Evolutionary conservation across 306 rosid species (phyloP).

Genomic region (Vigna hirtella): DNA sequence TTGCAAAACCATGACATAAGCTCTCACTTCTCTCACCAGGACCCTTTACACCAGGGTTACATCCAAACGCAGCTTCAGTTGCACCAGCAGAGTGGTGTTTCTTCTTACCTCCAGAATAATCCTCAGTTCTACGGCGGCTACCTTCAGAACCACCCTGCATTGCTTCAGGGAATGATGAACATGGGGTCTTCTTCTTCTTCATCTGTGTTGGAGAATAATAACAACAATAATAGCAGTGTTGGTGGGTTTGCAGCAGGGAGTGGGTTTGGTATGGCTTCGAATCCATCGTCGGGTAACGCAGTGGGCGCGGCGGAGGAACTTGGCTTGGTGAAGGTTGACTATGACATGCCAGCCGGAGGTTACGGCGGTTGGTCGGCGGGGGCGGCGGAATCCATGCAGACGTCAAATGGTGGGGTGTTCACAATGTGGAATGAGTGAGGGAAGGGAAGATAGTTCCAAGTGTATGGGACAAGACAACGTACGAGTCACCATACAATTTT

Average conservation of each 20-base stretch:
- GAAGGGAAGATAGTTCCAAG: neutral
- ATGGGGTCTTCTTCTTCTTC: slow-evolving; percentile 59
- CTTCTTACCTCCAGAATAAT: slow-evolving; percentile 37
- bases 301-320: slow-evolving; percentile 62
- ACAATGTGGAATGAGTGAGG: slow-evolving; percentile 82
- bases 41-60: slow-evolving; percentile 68
- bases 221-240: slow-evolving; percentile 14
- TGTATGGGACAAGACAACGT: slow-evolving; percentile 29
- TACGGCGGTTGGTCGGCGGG: slow-evolving; percentile 73
- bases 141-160: slow-evolving; percentile 73
- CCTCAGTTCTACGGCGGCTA: slow-evolving; percentile 61
- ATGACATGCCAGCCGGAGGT: slow-evolving; percentile 69
- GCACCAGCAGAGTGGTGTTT: slow-evolving; percentile 60
- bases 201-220: slow-evolving; percentile 55
- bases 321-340: slow-evolving; percentile 80
- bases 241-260: slow-evolving; percentile 7
- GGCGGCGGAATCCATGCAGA: slow-evolving; percentile 64
- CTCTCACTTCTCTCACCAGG: slow-evolving; percentile 51
- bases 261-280: slow-evolving; percentile 54
- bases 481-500: slow-evolving; percentile 33
- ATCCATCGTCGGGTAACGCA: slow-evolving; percentile 42
- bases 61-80: slow-evolving; percentile 86
- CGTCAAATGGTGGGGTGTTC: slow-evolving; percentile 62
- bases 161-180: slow-evolving; percentile 82
- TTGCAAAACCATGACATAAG: slow-evolving; percentile 70